Percentiles rank a stretch among this genome's conserved stretches.
Evolutionary conservation across 768 basidiomycete species (phyloP).

Genomic region (Termitomyces sp.): DNA sequence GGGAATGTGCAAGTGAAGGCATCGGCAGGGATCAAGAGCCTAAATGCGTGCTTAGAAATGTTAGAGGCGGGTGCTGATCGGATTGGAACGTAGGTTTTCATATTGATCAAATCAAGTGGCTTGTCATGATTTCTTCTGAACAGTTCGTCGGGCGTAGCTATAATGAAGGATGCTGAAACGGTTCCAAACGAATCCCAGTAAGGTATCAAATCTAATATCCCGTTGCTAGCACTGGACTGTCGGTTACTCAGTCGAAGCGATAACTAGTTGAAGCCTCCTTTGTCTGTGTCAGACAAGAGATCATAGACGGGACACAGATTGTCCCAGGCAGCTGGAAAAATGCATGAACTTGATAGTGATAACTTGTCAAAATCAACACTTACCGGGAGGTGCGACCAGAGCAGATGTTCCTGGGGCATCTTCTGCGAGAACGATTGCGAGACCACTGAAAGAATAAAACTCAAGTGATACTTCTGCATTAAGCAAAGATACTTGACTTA

Average conservation of each 20-base stretch:
- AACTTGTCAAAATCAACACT: background rate
- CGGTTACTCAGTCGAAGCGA: background rate
- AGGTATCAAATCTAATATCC: conserved; percentile 11
- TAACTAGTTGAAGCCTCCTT: background rate
- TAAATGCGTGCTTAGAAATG: conserved; percentile 45
- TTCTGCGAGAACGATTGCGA: conserved; percentile 33
- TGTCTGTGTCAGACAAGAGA: background rate
- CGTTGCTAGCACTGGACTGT: background rate
- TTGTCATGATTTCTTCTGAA: background rate
- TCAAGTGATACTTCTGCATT: background rate
- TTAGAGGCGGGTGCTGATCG: conserved; percentile 47
- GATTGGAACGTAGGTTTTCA: conserved; percentile 46
- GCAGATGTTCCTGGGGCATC: conserved; percentile 16
- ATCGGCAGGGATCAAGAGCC: conserved; percentile 46
- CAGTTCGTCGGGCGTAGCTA: conserved; percentile 24
- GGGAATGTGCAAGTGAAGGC: conserved; percentile 46
- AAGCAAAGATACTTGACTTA: conserved; percentile 1
- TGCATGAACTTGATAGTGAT: background rate
- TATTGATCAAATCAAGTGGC: background rate
- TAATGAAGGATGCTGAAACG: conserved; percentile 10
- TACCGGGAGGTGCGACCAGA: conserved; percentile 17
- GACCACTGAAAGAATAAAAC: conserved; percentile 21
- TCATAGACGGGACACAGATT: conserved; percentile 24
- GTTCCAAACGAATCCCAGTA: background rate
- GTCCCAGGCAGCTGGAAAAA: conserved; percentile 21